Evolutionary conservation across 306 rosid genomes (phyloP), one percentile per base, ranked within the genome.

Genomic region (Ammopiptanthus mongolicus): DNA sequence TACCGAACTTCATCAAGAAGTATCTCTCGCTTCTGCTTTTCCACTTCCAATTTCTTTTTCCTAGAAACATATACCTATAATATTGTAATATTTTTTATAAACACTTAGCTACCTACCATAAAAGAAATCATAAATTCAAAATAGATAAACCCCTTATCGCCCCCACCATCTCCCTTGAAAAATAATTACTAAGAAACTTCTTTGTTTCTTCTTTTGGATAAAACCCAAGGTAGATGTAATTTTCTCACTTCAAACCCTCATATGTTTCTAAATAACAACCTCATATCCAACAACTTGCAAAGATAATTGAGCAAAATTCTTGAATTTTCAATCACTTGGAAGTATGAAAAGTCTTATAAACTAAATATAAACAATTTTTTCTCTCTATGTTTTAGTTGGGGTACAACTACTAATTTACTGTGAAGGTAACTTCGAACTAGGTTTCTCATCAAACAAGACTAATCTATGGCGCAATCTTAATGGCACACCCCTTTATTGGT

Each of bases 1-100:
- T 81, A 87, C 97, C 87, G 23, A 73, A 86, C 88, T 87, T 91
- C 91, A 0, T 84, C 75, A 22, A 42, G 8, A 57, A 91, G 93
- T 63, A 36, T 56, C 3, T 78, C 82, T 82, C 74, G 74, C 37
- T 70, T 86, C 70, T 21, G 78, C 42, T 36, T 76, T 5, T 65
- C 65, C 10, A 25, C 28, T 60, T 63, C 65, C 82, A 81, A 19
- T 83, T 78, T 89, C 79, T 69, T 86, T 69, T 83, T 87, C 76
- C 66, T 83, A 8, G 84, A 77, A 68, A 83, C 87, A 82, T 57
- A 63, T 34, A 86, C 92, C 97, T 91, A 81, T 66, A 58, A 57
- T 41, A 73, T 47, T 4, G 51, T 64, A 15, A 61, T 22, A 52
- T 66, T 60, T 75, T 57, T 6, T 2, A 44, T 25, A 50, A 57